These are phyloP conservation scores for Arabis alpina DNA, from an alignment of 345 rosid genomes.

Conservation along the genomic window DNA sequence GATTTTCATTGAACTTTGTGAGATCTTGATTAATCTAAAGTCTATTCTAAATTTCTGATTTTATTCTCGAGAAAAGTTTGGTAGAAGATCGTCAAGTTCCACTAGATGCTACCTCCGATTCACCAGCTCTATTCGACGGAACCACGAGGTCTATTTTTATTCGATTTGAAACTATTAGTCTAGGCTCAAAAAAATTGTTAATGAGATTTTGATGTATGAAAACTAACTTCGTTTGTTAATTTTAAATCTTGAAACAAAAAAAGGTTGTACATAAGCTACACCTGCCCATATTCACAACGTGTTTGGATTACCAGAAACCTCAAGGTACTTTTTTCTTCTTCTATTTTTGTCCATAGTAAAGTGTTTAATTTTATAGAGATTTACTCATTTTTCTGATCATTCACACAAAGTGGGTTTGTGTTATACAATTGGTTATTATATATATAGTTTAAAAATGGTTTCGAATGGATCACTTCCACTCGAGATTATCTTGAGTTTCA, in stretches of 20 bases:
- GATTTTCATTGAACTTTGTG: not conserved
- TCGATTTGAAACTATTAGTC: too few relatives aligned
- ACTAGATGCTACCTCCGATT: slow-evolving; percentile 60
- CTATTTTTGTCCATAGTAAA: not conserved
- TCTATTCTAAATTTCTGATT: not conserved
- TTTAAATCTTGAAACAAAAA: slow-evolving; percentile 5
- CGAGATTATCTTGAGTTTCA: too few relatives aligned
- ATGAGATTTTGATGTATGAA: not conserved
- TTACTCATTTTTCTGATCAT: too few relatives aligned
- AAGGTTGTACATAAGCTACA: slow-evolving; percentile 75
- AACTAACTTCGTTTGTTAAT: not conserved
- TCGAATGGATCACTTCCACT: too few relatives aligned
- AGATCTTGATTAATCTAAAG: not conserved
- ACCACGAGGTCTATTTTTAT: slow-evolving; percentile 58
- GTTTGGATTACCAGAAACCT: slow-evolving; percentile 77
- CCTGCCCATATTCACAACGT: slow-evolving; percentile 84
- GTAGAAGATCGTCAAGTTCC: slow-evolving; percentile 56
- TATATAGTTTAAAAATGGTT: too few relatives aligned
- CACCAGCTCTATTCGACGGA: slow-evolving; percentile 69
- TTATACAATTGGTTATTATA: too few relatives aligned
- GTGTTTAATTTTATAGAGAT: not conserved
- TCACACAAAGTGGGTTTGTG: too few relatives aligned
- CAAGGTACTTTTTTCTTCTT: slow-evolving; percentile 54
- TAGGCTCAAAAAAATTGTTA: too few relatives aligned
- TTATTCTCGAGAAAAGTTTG: slow-evolving; percentile 11